Evolutionary conservation across 129 eudicot species (phyloP).

Genomic region (Chrysanthemum seticuspe): DNA sequence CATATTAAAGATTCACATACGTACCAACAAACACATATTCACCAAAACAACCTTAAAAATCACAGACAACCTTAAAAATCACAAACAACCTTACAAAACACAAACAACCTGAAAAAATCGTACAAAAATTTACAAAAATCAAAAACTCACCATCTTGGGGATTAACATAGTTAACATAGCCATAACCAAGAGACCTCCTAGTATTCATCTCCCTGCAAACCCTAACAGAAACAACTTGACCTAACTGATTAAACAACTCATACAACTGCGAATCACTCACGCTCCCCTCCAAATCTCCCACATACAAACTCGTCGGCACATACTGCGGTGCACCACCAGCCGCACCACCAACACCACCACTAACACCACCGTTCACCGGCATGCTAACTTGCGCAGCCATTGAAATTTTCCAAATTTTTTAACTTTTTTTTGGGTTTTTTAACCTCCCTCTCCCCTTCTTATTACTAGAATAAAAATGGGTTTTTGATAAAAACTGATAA

Average conservation of each 20-base stretch:
- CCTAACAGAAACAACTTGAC: slow-evolving; percentile 82
- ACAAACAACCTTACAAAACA: too few relatives aligned
- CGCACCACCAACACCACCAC: slow-evolving; percentile 21
- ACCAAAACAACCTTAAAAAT: too few relatives aligned
- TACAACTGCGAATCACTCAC: slow-evolving; percentile 81
- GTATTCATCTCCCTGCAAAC: slow-evolving; percentile 77
- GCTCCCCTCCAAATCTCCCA: slow-evolving; percentile 71
- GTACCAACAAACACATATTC: background rate
- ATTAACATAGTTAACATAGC: slow-evolving; percentile 75
- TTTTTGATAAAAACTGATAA: slow-evolving; percentile 11
- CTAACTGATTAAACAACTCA: slow-evolving; percentile 69
- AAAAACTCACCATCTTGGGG: slow-evolving; percentile 74
- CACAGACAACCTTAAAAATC: background rate
- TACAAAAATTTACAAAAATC: background rate
- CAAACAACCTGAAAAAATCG: background rate
- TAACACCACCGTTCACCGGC: slow-evolving; percentile 34
- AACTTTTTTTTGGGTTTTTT: slow-evolving; percentile 34
- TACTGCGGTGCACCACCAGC: slow-evolving; percentile 50
- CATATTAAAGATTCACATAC: too few relatives aligned
- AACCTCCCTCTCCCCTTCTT: slow-evolving; percentile 91
- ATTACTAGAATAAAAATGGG: slow-evolving; percentile 30
- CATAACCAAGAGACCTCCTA: slow-evolving; percentile 80
- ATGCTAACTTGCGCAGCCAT: slow-evolving; percentile 59
- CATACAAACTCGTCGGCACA: slow-evolving; percentile 72
- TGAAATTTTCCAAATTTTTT: slow-evolving; percentile 25